Conservation (phyloP, 768 basidiomycete species). For the Hortiboletus flavorubellus region DNA sequence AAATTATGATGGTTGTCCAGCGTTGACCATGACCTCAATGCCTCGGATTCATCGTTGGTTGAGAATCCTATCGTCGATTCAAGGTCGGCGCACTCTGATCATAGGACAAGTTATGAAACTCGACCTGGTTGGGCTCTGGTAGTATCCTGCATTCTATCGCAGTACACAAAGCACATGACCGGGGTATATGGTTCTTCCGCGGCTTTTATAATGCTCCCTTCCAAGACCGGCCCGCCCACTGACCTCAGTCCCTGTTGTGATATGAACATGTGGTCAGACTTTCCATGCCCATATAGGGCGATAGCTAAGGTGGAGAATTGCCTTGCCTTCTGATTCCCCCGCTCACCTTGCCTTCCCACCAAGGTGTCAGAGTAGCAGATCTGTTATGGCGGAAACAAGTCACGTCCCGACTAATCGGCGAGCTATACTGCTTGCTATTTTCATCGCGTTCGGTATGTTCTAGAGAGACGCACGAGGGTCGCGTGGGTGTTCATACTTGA, state of each 20-base stretch:
- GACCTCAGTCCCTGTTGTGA: too few relatives aligned
- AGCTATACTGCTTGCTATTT: slow-evolving; percentile 11
- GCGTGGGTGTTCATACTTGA: not conserved
- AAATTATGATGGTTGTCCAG: not conserved
- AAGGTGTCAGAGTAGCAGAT: not conserved
- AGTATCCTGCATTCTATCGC: not conserved
- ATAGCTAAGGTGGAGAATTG: not conserved
- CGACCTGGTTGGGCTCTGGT: not conserved
- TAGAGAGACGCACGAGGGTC: not conserved
- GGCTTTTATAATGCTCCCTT: too few relatives aligned
- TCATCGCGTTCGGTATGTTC: slow-evolving; percentile 16
- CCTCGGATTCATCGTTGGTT: too few relatives aligned
- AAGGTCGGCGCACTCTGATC: not conserved
- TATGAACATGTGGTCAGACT: too few relatives aligned
- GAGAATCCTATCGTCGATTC: not conserved
- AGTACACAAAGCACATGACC: too few relatives aligned
- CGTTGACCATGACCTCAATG: too few relatives aligned
- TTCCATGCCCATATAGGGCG: not conserved
- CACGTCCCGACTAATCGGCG: slow-evolving; percentile 12
- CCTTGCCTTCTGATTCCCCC: not conserved
- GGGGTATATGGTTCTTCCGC: too few relatives aligned
- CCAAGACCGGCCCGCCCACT: too few relatives aligned
- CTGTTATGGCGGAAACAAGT: not conserved
- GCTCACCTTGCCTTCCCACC: not conserved
- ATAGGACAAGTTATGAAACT: not conserved